Percentiles rank a stretch among this genome's conserved stretches.
Evolutionary conservation across 1,284 basidiomycete genomes (phyloP).

Genomic region (Microstroma glucosiphilum): DNA sequence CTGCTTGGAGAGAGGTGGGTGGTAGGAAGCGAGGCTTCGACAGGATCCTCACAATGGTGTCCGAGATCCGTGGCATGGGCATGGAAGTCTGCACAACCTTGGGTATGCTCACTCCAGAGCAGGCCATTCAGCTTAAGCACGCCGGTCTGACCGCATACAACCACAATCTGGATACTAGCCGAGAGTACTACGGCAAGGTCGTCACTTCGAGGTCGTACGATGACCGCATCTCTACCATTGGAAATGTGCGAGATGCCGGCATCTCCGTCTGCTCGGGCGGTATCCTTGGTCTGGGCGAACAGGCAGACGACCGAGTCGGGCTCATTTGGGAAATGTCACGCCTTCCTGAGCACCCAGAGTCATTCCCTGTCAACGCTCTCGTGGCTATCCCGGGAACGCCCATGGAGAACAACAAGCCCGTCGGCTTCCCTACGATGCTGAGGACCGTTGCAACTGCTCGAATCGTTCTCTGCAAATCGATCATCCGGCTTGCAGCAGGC

Average conservation of each 20-base stretch:
- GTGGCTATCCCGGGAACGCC: slow-evolving; percentile 61
- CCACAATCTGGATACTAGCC: slow-evolving; percentile 95
- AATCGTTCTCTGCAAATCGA: slow-evolving; percentile 79
- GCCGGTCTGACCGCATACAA: slow-evolving; percentile 97
- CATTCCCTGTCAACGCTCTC: slow-evolving; percentile 95
- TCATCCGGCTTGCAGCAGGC: slow-evolving; percentile 91
- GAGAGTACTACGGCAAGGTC: slow-evolving; percentile 92
- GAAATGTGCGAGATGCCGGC: slow-evolving; percentile 83
- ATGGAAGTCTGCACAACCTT: slow-evolving; percentile 87
- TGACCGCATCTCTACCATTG: slow-evolving; percentile 82
- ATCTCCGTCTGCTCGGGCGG: slow-evolving; percentile 97
- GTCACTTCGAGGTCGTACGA: slow-evolving; percentile 93
- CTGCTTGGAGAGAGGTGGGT: slow-evolving; percentile 93
- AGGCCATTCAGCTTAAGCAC: slow-evolving; percentile 77
- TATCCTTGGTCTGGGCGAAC: slow-evolving; percentile 88
- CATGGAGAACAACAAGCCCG: slow-evolving; percentile 57
- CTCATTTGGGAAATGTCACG: slow-evolving; percentile 86
- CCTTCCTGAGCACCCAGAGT: slow-evolving; percentile 91
- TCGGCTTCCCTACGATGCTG: slow-evolving; percentile 69
- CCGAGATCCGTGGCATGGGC: slow-evolving; percentile 55
- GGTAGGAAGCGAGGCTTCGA: slow-evolving; percentile 92
- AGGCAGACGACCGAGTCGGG: slow-evolving; percentile 81
- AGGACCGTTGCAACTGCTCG: slow-evolving; percentile 92
- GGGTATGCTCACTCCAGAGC: slow-evolving; percentile 89
- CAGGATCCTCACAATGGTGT: slow-evolving; percentile 86